Evolutionary conservation across 805 yeast genomes (phyloP).

Genomic region (Kodamaea nitidulidarum): DNA sequence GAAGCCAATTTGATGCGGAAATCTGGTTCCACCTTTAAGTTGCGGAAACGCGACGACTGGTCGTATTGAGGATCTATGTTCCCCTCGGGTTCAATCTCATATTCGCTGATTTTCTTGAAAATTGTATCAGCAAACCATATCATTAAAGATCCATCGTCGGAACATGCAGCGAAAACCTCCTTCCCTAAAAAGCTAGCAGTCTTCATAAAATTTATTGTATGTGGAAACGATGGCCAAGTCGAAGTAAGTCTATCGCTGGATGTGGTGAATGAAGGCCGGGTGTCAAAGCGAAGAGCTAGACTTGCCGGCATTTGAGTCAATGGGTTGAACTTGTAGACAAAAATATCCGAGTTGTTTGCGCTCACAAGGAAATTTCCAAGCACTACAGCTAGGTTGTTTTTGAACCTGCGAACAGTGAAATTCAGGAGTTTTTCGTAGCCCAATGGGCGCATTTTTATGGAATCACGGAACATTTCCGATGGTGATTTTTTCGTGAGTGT

Average conservation of each 20-base stretch:
- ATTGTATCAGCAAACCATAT: slow-evolving; percentile 33
- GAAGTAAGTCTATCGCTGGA: slow-evolving; percentile 39
- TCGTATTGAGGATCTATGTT: slow-evolving; percentile 1
- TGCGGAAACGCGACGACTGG: slow-evolving; percentile 13
- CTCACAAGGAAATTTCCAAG: slow-evolving; percentile 26
- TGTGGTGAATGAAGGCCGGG: slow-evolving; percentile 39
- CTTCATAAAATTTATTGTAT: slow-evolving; percentile 51
- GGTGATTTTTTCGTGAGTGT: slow-evolving; percentile 27
- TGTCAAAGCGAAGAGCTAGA: slow-evolving; percentile 35
- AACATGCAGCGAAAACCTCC: slow-evolving; percentile 46
- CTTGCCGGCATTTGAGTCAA: slow-evolving; percentile 24
- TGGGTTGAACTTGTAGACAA: slow-evolving; percentile 29
- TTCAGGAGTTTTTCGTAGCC: slow-evolving; percentile 23
- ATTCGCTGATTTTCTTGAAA: background rate
- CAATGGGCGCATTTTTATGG: slow-evolving; percentile 20
- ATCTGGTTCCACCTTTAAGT: slow-evolving; percentile 21
- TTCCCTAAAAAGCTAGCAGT: slow-evolving; percentile 28
- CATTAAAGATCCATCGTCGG: slow-evolving; percentile 52
- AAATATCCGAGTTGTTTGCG: slow-evolving; percentile 32
- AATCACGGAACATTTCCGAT: slow-evolving; percentile 34
- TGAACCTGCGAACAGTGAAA: slow-evolving; percentile 33
- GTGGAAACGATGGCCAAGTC: slow-evolving; percentile 54
- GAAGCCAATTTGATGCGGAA: slow-evolving; percentile 31
- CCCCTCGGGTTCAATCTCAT: background rate
- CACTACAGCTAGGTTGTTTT: slow-evolving; percentile 35